phyloP scores from a whole-genome alignment of 768 basidiomycete species.

The Clitopilus hobsonii region DNA sequence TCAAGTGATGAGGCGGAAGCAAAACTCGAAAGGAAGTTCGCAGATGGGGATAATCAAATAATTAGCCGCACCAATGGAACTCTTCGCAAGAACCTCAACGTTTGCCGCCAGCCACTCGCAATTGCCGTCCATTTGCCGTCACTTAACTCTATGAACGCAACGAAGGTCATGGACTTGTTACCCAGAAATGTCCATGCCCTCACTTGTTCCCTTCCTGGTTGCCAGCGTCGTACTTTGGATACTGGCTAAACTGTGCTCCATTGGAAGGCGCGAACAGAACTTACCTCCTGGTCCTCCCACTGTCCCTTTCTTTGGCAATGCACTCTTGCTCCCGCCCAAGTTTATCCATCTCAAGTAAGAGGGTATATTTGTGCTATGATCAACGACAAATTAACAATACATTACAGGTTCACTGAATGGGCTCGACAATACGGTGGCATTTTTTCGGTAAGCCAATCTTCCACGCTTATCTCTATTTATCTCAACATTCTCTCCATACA shows the following conservation, averaged over 20 bases:
- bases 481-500: no score
- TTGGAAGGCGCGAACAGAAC: conserved; percentile 18
- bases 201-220: not conserved
- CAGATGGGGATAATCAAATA: no score
- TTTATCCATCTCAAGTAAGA: not conserved
- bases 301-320: not conserved
- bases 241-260: conserved; percentile 19
- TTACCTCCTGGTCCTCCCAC: not conserved
- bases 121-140: not conserved
- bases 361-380: not conserved
- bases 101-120: no score
- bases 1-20: no score
- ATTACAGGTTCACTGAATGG: not conserved
- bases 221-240: not conserved
- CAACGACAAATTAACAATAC: not conserved
- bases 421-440: not conserved
- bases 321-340: not conserved
- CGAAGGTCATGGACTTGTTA: not conserved
- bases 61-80: no score
- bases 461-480: no score
- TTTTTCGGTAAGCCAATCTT: not conserved
- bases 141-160: not conserved
- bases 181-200: not conserved
- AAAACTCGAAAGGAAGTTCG: no score
- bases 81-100: no score